These are phyloP conservation scores for Rhizoclosmatium sp. DNA, from an alignment of 192 early-diverging fungal species.

Conservation along the genomic window DNA sequence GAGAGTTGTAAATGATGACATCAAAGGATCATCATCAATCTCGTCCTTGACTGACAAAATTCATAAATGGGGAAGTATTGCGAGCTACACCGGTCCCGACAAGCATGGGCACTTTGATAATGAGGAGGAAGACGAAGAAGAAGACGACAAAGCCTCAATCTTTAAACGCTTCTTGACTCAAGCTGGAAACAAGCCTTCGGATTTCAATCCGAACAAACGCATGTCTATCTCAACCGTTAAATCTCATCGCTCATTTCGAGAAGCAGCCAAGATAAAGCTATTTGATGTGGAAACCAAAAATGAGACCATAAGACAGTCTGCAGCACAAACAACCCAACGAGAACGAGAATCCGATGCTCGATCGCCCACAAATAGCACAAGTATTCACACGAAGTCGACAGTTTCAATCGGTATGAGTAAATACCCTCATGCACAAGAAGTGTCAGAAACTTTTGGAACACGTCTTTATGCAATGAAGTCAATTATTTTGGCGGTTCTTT, in stretches of 20 bases:
- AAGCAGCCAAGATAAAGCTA: not conserved
- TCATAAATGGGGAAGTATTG: not conserved
- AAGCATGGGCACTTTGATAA: not conserved
- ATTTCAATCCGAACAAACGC: not conserved
- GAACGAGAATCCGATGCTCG: not conserved
- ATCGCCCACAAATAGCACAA: not conserved
- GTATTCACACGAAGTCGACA: conserved; percentile 6
- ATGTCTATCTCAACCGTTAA: not conserved
- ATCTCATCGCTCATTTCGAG: not conserved
- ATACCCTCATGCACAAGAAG: conserved; percentile 28
- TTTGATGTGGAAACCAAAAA: conserved; percentile 6
- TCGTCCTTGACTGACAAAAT: too few species aligned
- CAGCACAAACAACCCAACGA: too few species aligned
- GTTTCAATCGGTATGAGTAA: conserved; percentile 23
- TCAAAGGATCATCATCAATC: too few species aligned
- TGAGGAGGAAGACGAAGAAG: conserved; percentile 2
- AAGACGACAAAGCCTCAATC: not conserved
- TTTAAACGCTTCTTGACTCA: not conserved
- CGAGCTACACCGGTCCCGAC: not conserved
- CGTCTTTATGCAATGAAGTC: not conserved
- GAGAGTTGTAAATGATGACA: too few species aligned
- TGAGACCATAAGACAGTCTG: not conserved
- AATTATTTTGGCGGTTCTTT: not conserved
- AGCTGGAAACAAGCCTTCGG: not conserved
- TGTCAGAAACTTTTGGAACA: conserved; percentile 13